phyloP scores from a whole-genome alignment of 805 yeast species.

The Myxozyma kluyveri region DNA sequence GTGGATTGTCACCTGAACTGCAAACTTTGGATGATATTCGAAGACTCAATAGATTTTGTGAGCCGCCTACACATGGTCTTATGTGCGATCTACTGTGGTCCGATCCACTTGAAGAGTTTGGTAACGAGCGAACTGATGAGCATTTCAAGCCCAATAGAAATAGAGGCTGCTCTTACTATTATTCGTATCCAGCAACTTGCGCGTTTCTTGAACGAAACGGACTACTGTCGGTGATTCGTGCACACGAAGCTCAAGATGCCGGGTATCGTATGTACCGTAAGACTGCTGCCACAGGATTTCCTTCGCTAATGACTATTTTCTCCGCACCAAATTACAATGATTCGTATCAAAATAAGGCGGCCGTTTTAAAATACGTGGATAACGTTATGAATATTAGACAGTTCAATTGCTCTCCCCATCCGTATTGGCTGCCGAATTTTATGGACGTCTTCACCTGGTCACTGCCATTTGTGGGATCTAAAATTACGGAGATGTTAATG shows the following conservation, averaged over 20 bases:
- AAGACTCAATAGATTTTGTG: constrained; percentile 73
- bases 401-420: constrained; percentile 89
- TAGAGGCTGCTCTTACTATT: constrained; percentile 91
- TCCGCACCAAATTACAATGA: constrained; percentile 95
- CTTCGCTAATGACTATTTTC: constrained; percentile 83
- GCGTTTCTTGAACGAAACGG: constrained; percentile 75
- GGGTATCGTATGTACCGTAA: constrained; percentile 93
- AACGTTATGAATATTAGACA: constrained; percentile 94
- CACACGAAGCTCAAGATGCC: constrained; percentile 97
- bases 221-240: constrained; percentile 80
- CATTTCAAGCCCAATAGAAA: constrained; percentile 63
- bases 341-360: constrained; percentile 90
- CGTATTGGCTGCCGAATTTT: constrained; percentile 93
- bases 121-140: constrained; percentile 48
- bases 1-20: constrained; percentile 88
- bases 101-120: constrained; percentile 90
- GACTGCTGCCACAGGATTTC: constrained; percentile 81
- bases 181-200: constrained; percentile 77
- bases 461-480: constrained; percentile 94
- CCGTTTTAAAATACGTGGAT: constrained; percentile 85
- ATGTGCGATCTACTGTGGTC: constrained; percentile 97
- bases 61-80: constrained; percentile 89
- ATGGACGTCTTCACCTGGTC: constrained; percentile 99
- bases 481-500: constrained; percentile 85
- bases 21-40: constrained; percentile 65